These are phyloP conservation scores for Arabis alpina DNA, from an alignment of 345 rosid genomes.

Conservation along the genomic window DNA sequence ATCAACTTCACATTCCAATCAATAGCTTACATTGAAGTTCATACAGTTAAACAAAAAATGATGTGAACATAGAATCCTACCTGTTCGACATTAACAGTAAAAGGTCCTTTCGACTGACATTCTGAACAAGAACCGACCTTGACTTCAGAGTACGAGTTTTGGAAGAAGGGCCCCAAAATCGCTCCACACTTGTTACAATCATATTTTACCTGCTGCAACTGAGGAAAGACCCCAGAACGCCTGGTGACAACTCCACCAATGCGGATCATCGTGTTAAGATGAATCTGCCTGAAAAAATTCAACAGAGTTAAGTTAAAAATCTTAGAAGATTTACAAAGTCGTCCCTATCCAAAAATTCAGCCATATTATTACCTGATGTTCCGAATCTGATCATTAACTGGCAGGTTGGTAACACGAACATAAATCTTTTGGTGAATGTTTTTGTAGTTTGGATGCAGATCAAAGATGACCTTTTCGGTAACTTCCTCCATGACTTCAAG, in stretches of 20 bases:
- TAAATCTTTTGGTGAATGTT: conserved; percentile 86
- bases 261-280: conserved; percentile 96
- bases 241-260: conserved; percentile 98
- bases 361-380: conserved; percentile 67
- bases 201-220: conserved; percentile 96
- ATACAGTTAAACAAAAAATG: background rate
- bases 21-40: background rate
- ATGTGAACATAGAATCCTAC: conserved; percentile 42
- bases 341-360: background rate
- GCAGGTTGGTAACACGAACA: conserved; percentile 82
- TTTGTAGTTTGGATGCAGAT: conserved; percentile 85
- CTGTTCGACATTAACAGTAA: conserved; percentile 95
- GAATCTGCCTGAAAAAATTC: conserved; percentile 75
- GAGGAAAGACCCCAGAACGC: conserved; percentile 98
- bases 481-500: conserved; percentile 98
- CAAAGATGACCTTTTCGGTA: conserved; percentile 74
- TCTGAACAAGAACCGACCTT: conserved; percentile 99
- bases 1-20: conserved; percentile 4
- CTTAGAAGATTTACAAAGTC: background rate
- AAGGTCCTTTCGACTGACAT: conserved; percentile 97
- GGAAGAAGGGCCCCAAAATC: conserved; percentile 90
- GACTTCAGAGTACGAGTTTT: conserved; percentile 97
- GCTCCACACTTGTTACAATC: conserved; percentile 97
- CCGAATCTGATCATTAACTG: conserved; percentile 94
- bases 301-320: conserved; percentile 14